Conservation (phyloP, 352 stramenopile species). For the Phytopythium mirpurense region DNA sequence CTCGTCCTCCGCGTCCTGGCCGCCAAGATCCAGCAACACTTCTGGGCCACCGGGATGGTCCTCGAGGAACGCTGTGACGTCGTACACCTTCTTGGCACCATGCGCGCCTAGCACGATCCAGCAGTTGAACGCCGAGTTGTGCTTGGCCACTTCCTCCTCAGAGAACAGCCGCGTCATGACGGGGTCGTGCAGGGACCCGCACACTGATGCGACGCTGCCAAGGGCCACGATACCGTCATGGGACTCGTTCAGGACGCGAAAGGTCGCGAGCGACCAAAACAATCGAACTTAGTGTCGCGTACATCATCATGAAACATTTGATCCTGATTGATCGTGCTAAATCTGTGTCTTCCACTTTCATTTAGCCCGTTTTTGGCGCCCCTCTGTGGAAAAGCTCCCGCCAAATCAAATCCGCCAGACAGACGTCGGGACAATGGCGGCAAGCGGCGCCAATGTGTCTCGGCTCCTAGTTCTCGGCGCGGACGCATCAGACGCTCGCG, state of each 20-base stretch:
- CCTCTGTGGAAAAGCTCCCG: too few species aligned
- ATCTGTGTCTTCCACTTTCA: too few species aligned
- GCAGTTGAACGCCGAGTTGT: constrained; percentile 32
- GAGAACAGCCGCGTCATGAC: constrained; percentile 38
- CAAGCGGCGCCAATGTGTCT: constrained; percentile 13
- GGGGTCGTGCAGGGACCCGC: not conserved
- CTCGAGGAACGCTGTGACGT: constrained; percentile 93
- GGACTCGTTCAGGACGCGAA: too few species aligned
- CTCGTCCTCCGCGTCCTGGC: constrained; percentile 73
- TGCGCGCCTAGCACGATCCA: constrained; percentile 39
- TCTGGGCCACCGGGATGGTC: constrained; percentile 93
- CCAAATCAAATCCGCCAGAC: too few species aligned
- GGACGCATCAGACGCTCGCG: constrained; percentile 14
- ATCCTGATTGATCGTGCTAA: too few species aligned
- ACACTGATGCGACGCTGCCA: too few species aligned
- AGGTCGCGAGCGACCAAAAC: too few species aligned
- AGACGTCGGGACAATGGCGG: not conserved
- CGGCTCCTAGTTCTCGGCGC: constrained; percentile 42
- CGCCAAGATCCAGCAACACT: constrained; percentile 87
- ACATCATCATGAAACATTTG: too few species aligned
- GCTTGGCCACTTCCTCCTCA: constrained; percentile 80
- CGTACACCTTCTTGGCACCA: constrained; percentile 86
- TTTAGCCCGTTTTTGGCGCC: too few species aligned
- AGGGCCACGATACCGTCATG: too few species aligned
- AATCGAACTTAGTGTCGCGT: too few species aligned